These are phyloP conservation scores for Themeda triandra DNA, from an alignment of 176 grass and related monocot species.

Conservation along the genomic window DNA sequence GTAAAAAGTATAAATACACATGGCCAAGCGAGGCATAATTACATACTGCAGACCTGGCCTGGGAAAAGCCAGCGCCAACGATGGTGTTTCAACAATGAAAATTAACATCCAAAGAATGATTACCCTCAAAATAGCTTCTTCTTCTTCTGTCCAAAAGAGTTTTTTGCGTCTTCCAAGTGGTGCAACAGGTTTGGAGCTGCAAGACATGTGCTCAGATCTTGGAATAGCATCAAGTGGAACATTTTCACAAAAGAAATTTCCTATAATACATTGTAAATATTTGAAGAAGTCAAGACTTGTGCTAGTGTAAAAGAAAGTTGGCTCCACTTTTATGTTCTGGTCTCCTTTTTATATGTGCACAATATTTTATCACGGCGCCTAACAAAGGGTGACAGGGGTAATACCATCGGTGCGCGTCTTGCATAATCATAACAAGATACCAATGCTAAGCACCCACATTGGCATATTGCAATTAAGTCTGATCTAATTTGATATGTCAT, in stretches of 20 bases:
- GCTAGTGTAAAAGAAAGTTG: not conserved
- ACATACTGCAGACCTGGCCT: not conserved
- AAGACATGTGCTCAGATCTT: conserved; percentile 30
- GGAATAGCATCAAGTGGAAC: not conserved
- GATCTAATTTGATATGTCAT: not conserved
- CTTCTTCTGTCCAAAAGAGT: not conserved
- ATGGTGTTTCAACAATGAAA: not conserved
- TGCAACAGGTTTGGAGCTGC: conserved; percentile 52
- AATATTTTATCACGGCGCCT: not conserved
- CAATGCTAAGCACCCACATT: not conserved
- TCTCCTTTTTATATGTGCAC: not conserved
- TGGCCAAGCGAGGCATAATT: not conserved
- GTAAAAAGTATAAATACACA: conserved; percentile 14
- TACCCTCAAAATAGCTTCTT: no score
- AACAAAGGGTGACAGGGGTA: not conserved
- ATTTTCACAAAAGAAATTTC: not conserved
- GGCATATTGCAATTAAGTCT: not conserved
- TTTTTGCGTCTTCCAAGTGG: conserved; percentile 38
- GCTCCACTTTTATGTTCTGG: not conserved
- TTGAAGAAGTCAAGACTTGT: not conserved
- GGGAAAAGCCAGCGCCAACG: not conserved
- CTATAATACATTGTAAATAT: not conserved
- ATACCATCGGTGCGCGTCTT: not conserved
- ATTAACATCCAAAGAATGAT: no score
- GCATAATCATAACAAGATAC: not conserved